Base-by-base conservation (phyloP, 1,284 basidiomycete genomes). In the Moesziomyces sp. region DNA sequence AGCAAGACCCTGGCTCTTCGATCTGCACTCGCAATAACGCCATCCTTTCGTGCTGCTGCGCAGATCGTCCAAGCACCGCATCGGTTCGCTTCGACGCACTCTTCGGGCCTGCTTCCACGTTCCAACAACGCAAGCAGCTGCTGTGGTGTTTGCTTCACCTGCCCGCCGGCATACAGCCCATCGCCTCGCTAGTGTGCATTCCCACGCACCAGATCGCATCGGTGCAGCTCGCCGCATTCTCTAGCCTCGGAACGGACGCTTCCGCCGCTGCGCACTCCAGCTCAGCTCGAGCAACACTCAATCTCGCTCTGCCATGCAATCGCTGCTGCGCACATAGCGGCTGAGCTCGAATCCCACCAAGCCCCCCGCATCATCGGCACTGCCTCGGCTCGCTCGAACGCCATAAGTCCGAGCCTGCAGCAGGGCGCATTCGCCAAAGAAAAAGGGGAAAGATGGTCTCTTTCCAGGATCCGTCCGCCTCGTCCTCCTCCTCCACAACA, bases 1-100 rank as follows among this genome's bases (percentile, higher is more conserved):
- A 56, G 52, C 52, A 51, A 23, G 35, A 44, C 47, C 35, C 56
- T 52, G 52, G 51, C 51, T 24, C 21, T 1, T 43, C 21, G 47
- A 33, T 21, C 49, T 52, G 50, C 58, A 56, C 59, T 48, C 56
- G 54, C 59, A 44, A 67, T 73, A 63, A 62, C 64, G 60, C 61
- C 70, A 64, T 64, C 52, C 56, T 63, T 48, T 70, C 60, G 67
- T 70, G 56, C 56, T 64, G 60, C 30, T 33, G 26, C 24, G 24
- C 45, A 46, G 14, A 19, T 24, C 35, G 26, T 3, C 21, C 24
- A 8, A 35, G 35, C 30, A 45, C 52, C 59, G 58, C 56, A 58
- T 68, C 16, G 51, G 51, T 58, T 46, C 42, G 26, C 26, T 28
- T 28, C 26, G 26, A 28, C 26, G 6, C 26, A 8, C 26, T 7